Conservation (phyloP, 179 eudicot species). For the Patellifolia procumbens region DNA sequence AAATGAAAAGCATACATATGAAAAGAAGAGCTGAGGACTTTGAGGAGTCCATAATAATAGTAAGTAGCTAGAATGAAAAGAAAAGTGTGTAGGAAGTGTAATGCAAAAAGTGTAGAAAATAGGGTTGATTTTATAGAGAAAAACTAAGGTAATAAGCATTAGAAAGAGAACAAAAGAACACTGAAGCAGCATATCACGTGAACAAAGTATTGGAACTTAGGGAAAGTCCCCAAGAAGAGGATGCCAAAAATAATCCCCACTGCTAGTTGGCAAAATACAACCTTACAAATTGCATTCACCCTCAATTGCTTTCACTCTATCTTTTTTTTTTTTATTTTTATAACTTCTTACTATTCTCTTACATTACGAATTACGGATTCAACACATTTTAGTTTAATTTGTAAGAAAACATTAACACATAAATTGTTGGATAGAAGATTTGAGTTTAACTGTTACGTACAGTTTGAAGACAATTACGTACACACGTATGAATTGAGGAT, state of each 20-base stretch:
- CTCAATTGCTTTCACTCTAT: constrained; percentile 18
- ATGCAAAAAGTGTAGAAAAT: constrained; percentile 9
- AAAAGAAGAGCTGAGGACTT: constrained; percentile 61
- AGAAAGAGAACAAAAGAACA: constrained; percentile 34
- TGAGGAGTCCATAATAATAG: constrained; percentile 57
- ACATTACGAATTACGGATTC: not conserved
- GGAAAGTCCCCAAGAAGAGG: constrained; percentile 28
- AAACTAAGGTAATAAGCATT: not conserved
- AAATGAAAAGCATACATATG: constrained; percentile 62
- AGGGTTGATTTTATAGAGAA: constrained; percentile 37
- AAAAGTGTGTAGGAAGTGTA: constrained; percentile 3
- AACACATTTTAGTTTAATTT: not conserved
- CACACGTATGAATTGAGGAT: too few species aligned
- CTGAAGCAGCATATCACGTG: constrained; percentile 36
- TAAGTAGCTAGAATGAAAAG: constrained; percentile 29
- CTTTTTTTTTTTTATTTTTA: not conserved
- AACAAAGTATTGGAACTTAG: constrained; percentile 22
- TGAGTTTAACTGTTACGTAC: too few species aligned
- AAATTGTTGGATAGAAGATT: too few species aligned
- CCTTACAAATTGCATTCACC: constrained; percentile 17
- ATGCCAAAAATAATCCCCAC: constrained; percentile 33
- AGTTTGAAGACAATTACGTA: too few species aligned
- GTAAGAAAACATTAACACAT: too few species aligned
- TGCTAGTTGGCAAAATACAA: constrained; percentile 35
- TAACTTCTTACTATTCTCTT: not conserved